Percentiles rank a stretch among this genome's conserved stretches.
Conservation (phyloP, 2,329 filamentous ascomycete species). For the Lasiodiplodia gonubiensis region DNA sequence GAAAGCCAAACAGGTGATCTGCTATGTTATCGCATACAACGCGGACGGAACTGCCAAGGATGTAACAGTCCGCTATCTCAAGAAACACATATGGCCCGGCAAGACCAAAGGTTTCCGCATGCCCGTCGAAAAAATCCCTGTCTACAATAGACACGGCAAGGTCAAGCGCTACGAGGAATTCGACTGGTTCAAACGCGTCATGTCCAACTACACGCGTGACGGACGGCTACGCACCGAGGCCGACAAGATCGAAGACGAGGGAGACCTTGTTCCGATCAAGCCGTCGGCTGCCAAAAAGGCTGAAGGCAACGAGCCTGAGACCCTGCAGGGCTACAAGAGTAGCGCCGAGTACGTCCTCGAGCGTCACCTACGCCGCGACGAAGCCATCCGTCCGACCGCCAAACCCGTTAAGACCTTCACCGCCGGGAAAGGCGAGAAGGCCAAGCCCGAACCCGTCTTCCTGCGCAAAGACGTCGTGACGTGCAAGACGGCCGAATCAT, state of each 20-base stretch:
- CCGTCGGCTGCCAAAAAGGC: conserved; percentile 68
- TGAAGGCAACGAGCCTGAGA: conserved; percentile 69
- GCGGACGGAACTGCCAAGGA: conserved; percentile 90
- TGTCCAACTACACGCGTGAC: conserved; percentile 72
- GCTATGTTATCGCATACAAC: conserved; percentile 84
- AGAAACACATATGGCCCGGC: conserved; percentile 79
- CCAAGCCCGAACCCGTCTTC: conserved; percentile 81
- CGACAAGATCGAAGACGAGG: conserved; percentile 80
- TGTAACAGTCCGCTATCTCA: conserved; percentile 89
- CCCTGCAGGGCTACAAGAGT: conserved; percentile 84
- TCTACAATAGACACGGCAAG: conserved; percentile 79
- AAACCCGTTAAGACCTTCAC: conserved; percentile 76
- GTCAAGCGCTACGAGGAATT: conserved; percentile 76
- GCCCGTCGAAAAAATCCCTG: conserved; percentile 76
- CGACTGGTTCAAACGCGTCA: conserved; percentile 86
- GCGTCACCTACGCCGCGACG: conserved; percentile 87
- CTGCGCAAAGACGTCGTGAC: conserved; percentile 77
- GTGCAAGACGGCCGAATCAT: conserved; percentile 92
- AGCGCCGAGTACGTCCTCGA: conserved; percentile 85
- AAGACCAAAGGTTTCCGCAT: conserved; percentile 87
- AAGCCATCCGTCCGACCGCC: conserved; percentile 76
- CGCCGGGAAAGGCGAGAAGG: conserved; percentile 73
- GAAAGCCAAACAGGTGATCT: conserved; percentile 84
- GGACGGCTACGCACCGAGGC: conserved; percentile 65
- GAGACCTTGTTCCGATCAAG: conserved; percentile 74